Evolutionary conservation across 1,284 basidiomycete species (phyloP), one percentile per base, ranked within the genome.

Genomic region (Puccinia sorghi): DNA sequence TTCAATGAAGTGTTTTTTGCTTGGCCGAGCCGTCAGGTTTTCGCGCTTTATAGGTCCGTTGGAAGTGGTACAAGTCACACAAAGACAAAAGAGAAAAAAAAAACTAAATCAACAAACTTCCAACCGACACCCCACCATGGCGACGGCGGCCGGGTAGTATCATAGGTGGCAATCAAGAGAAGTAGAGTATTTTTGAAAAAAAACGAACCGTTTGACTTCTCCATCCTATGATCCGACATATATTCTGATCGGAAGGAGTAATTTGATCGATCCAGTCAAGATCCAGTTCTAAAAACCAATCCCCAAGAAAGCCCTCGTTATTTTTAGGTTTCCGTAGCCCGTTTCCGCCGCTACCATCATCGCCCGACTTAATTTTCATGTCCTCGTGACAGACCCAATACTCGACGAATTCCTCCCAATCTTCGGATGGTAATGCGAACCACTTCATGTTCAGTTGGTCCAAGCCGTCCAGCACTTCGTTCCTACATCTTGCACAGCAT

Each of bases 351-450:
- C 22, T n/a, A 20, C 32, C 32, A 54, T 39, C 32, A n/a, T 70
- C 32, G 3, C 46, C 32, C 12, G 71, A 59, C n/a, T 59, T 72
- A 17, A 59, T 15, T 25, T 72, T 57, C 32, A 39, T 41, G 15
- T 72, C 71, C n/a, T 75, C 72, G 41, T 75, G 72, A n/a, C 72
- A 75, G 39, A 75, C 52, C 72, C 72, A 75, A 75, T 75, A 75
- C 50, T 75, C 72, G 32, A 75, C 61, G 48, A 75, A 75, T 15
- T 75, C 72, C 27, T 66, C 59, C 72, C 72, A 75, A 37, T 54
- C 59, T 41, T 64, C 61, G 1, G 72, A 75, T 5, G 72, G 72
- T 20, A 75, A 56, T 4, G 43, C 61, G 41, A 66, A 75, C 59
- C 63, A 75, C 54, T 66, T 59, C 32, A 20, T 54, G 9, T 25